Conservation (phyloP, 768 basidiomycete genomes). For the Ramaria rubella region DNA sequence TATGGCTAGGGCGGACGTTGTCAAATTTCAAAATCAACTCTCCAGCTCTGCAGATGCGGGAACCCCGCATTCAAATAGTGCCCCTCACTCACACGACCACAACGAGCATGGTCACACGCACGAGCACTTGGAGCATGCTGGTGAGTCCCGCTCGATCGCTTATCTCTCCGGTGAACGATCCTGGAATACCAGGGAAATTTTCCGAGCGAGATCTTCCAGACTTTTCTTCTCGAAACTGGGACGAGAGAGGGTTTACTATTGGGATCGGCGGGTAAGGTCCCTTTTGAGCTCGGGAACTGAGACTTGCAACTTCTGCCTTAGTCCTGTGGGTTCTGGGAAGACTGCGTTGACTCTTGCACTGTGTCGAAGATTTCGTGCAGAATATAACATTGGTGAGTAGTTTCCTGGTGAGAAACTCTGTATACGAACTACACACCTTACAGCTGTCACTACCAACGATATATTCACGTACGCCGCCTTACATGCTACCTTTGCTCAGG, state of each 20-base stretch:
- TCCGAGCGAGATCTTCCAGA: conserved; percentile 90
- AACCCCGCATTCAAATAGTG: conserved; percentile 45
- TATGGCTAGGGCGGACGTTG: conserved; percentile 10
- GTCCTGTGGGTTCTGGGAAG: conserved; percentile 97
- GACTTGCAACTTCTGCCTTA: conserved; percentile 24
- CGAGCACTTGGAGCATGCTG: conserved; percentile 85
- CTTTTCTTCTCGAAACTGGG: conserved; percentile 75
- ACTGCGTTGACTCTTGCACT: conserved; percentile 90
- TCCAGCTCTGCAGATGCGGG: conserved; percentile 27
- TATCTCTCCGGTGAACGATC: neutral
- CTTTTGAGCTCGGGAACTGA: neutral
- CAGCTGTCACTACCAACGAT: conserved; percentile 97
- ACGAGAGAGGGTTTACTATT: conserved; percentile 90
- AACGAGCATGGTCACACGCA: conserved; percentile 93
- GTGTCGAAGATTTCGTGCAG: conserved; percentile 70
- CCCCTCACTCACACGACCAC: conserved; percentile 44
- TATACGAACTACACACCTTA: conserved; percentile 6
- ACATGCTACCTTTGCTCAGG: neutral
- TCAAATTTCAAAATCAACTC: conserved; percentile 72
- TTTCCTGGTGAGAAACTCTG: neutral
- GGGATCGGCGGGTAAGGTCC: conserved; percentile 89
- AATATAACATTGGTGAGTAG: conserved; percentile 82
- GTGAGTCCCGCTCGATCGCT: conserved; percentile 32
- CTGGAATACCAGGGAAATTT: conserved; percentile 62
- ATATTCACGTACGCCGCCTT: conserved; percentile 65